Evolutionary conservation across 2,329 filamentous ascomycete genomes (phyloP), one percentile per base, ranked within the genome.

Genomic region (Monilinia polystroma): DNA sequence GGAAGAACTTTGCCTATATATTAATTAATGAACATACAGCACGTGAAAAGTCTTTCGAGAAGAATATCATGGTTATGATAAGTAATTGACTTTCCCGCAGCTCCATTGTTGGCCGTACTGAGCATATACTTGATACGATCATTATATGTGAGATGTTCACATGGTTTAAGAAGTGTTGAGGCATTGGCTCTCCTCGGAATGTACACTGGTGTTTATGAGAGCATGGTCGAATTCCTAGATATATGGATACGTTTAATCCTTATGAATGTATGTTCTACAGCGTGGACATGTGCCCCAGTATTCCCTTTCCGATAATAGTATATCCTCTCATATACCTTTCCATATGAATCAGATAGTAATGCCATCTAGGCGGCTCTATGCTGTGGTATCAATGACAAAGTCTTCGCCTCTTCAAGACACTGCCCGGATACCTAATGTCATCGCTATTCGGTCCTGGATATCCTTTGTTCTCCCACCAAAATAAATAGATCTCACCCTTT

Each of bases 401-500:
- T 26, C 32, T 26, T 4, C 20, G 26, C 45, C 14, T 12, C 58
- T 41, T 35, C 4, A 45, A 7, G 23, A 62, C 23, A 32, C 45
- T 38, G 2, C 23, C 51, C 45, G 14, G 45, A 3, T 52, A 26
- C 14, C 41, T 51, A 14, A 16, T 23, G 20, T 8, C 18, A 41
- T 38, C 58, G 32, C 38, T n/a, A 2, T 51, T 49, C n/a, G 32
- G n/a, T 26, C 14, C 45, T 38, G 14, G 32, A 38, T 47, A 29
- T 23, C 23, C n/a, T 41, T 51, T 18, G 18, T 35, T 47, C 23
- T n/a, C 26, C 35, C 38, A 64, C 23, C 62, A 18, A n/a, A 54
- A 32, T 23, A 23, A 20, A 43, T 12, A 35, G 29, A 38, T 62
- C 68, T 29, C 41, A 38, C 66, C 71, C 74, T 59, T 73, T 76